Base-by-base conservation (phyloP, 108 stramenopile species). In the Nannochloropsis gaditana region DNA sequence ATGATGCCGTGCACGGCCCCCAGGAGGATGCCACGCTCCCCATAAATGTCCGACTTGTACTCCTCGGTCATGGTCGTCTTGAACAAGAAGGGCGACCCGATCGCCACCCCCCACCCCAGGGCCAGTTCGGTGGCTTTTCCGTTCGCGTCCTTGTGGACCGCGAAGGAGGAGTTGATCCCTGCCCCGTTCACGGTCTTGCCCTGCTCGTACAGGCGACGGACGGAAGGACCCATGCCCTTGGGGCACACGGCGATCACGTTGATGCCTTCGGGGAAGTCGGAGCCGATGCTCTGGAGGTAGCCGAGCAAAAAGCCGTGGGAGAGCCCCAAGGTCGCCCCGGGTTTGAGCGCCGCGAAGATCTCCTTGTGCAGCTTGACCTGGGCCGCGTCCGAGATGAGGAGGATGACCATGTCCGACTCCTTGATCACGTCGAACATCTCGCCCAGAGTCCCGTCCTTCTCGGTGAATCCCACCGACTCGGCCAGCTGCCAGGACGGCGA, bases 151-250 rank as follows among this genome's bases (percentile, higher is more conserved):
- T 96, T 95, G 93, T 98, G 97, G 59, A 98, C 95, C 73, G 95
- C 96, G 90, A 98, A 98, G 43, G 94, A 95, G 84, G 95, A 92
- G 93, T 98, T 98, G 90, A 98, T 98, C 82, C 97, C 97, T 79
- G 96, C 95, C 85, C 97, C 97, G 91, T 97, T 97, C 45, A 96
- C 95, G 83, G 95, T 94, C 94, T 98, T 98, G 79, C 97, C 97
- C 90, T 98, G 97, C 92, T 98, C 97, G 91, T 98, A 98, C 43
- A 98, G 93, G 91, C 97, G 94, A 86, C 97, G 95, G 79, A 98
- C 97, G 80, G 95, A 95, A 80, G 97, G 97, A 80, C 97, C 97
- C 97, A 98, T 98, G 81, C 97, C 97, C 95, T 98, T 98, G 93
- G 97, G 97, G 91, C 95, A 96, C 45, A 98, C 97, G 44, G 95